Base-by-base conservation (phyloP, 2,329 filamentous ascomycete genomes). In the Proliferodiscus dingleyae region DNA sequence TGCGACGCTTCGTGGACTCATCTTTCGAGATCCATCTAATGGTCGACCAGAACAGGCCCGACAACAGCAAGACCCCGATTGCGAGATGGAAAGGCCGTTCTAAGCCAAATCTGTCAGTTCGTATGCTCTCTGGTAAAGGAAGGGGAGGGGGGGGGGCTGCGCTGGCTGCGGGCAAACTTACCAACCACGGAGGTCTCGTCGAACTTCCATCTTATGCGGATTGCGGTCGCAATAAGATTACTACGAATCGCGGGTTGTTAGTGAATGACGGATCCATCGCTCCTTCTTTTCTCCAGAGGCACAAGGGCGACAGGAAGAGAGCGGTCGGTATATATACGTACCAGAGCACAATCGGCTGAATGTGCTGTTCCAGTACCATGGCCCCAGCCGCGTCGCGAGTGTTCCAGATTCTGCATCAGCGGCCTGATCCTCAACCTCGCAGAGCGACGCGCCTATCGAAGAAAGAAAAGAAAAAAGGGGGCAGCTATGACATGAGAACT, bases 31-130 rank as follows among this genome's bases (percentile, higher is more conserved):
- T 19, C 29, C 19, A 30, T 22, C 29, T 29, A 21, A 23, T 18
- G 16, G 11, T 37, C 23, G 33, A 33, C 28, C 43, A 45, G 15
- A 45, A n/a, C 22, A 45, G 11, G 19, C 43, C 26, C 13, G 29
- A 26, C 8, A 45, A 32, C n/a, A 40, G 13, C 10, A 45, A 30
- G 15, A 36, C 21, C 9, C 22, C 15, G 13, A 45, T 15, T 10
- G 43, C 40, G n/a, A 45, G 21, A 22, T 45, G 43, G 30, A 45
- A 33, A n/a, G 43, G 43, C 11, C 43, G 36, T 28, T 45, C 43
- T 45, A n/a, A 26, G n/a, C 29, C 11, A 8, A 26, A n/a, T 10
- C 3, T 28, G 19, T 45, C 37, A 45, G 37, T 11, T n/a, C n/a
- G n/a, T 15, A n/a, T 23, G 21, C 13, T n/a, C 16, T 23, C 11